Base-by-base conservation (phyloP, 1,284 basidiomycete genomes). In the Microstroma glucosiphilum region DNA sequence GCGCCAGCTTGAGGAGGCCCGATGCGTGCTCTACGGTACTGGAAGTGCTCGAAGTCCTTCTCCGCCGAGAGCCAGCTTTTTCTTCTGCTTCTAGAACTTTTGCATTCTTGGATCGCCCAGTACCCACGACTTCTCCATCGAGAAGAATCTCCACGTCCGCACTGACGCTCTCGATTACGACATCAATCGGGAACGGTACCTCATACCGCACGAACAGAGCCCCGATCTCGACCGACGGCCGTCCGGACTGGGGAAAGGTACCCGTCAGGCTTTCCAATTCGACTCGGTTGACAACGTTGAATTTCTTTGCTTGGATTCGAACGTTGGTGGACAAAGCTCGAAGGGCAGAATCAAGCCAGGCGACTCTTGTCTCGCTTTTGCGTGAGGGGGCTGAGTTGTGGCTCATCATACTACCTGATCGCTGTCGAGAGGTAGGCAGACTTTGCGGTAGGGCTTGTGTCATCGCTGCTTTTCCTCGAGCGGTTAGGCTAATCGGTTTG, bases 281-380 rank as follows among this genome's bases (percentile, higher is more conserved):
- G 40, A 67, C 40, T 40, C 49, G 30, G 6, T 65, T 48, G 43
- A 67, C 58, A 11, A 67, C 48, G 21, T 23, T 26, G n/a, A 60
- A 37, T 7, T 57, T 40, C 30, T 57, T 57, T 13, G 42, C 56
- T 15, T 26, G 30, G 37, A 65, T 23, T 1, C 21, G 58, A 53
- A 69, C 63, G n/a, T 61, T 51, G 51, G 68, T 60, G 0, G 61
- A 53, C 12, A 75, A 61, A 55, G 64, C 66, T 37, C 66, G 61
- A 49, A 75, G 66, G 6, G 72, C 71, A 40, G 63, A 59, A 53
- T 75, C 71, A 12, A 75, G 60, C 72, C 72, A 75, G 2, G 69
- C 64, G 26, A 75, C 68, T 7, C 21, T 48, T 17, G 43, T 48
- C 17, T 21, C 43, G 6, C 21, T 48, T 6, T 17, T n/a, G 43